phyloP scores from a whole-genome alignment of 768 basidiomycete species.

The Lactarius quietus region DNA sequence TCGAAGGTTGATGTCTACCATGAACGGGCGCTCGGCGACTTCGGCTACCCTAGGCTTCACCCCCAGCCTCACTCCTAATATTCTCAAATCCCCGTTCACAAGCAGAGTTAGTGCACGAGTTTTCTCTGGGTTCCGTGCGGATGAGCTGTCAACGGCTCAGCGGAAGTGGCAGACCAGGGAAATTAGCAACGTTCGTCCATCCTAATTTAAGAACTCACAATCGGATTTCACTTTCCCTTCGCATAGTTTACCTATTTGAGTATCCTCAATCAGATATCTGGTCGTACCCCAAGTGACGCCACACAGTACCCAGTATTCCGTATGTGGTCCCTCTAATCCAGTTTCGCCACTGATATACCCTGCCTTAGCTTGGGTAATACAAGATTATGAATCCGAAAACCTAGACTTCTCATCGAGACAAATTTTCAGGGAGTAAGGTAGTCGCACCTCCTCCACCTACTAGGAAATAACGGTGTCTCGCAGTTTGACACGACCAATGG shows the following conservation, averaged over 20 bases:
- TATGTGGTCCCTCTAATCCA: slow-evolving; percentile 35
- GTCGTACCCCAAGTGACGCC: slow-evolving; percentile 90
- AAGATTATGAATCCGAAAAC: slow-evolving; percentile 72
- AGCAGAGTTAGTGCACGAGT: slow-evolving; percentile 50
- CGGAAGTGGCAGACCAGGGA: slow-evolving; percentile 85
- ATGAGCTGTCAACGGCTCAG: slow-evolving; percentile 69
- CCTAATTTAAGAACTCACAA: background rate
- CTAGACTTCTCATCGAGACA: slow-evolving; percentile 61
- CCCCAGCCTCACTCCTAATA: slow-evolving; percentile 43
- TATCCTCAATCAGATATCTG: slow-evolving; percentile 87
- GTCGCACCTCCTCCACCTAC: background rate
- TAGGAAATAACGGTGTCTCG: background rate
- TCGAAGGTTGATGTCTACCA: slow-evolving; percentile 47
- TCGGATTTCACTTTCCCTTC: slow-evolving; percentile 8
- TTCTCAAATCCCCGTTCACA: slow-evolving; percentile 53
- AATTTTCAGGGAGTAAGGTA: slow-evolving; percentile 69
- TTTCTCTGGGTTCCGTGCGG: slow-evolving; percentile 47
- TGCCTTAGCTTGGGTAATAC: slow-evolving; percentile 76
- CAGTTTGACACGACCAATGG: slow-evolving; percentile 83
- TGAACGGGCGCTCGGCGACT: slow-evolving; percentile 35
- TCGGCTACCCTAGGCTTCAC: slow-evolving; percentile 22
- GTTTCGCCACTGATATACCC: background rate
- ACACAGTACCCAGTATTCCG: slow-evolving; percentile 93
- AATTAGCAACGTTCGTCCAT: slow-evolving; percentile 74
- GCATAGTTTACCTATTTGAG: slow-evolving; percentile 82